A percentile compares a stretch with the other conserved stretches of the same genome.
Evolutionary conservation across 2,329 filamentous ascomycete species (phyloP).

Genomic region (Dactylella cylindrospora): DNA sequence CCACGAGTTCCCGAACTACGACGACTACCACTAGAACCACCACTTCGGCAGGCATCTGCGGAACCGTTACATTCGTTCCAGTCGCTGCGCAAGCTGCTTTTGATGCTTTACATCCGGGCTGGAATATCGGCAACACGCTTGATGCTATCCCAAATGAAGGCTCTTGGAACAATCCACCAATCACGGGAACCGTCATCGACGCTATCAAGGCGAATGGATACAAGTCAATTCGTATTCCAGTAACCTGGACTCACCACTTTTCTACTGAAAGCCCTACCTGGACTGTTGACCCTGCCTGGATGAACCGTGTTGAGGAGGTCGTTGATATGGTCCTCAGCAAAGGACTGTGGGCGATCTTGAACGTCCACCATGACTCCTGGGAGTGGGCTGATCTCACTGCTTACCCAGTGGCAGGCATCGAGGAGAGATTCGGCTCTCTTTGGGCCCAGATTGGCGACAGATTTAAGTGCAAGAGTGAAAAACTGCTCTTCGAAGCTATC

Average conservation of each 20-base stretch:
- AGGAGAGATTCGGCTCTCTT: conserved; percentile 60
- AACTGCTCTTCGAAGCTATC: conserved; percentile 62
- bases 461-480: conserved; percentile 58
- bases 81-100: conserved; percentile 48
- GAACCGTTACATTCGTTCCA: conserved; percentile 45
- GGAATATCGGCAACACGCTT: conserved; percentile 65
- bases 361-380: conserved; percentile 64
- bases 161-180: conserved; percentile 62
- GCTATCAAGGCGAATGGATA: conserved; percentile 60
- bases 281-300: conserved; percentile 60
- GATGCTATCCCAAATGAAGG: conserved; percentile 61
- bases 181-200: conserved; percentile 57
- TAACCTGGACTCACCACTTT: conserved; percentile 64
- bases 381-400: conserved; percentile 61
- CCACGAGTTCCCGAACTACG: neutral
- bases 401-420: conserved; percentile 52
- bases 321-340: conserved; percentile 60
- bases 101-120: conserved; percentile 59
- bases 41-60: conserved; percentile 19
- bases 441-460: conserved; percentile 57
- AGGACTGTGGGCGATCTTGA: conserved; percentile 60
- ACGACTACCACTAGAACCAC: conserved; percentile 2
- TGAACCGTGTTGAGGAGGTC: conserved; percentile 62
- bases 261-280: conserved; percentile 57
- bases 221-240: conserved; percentile 62